A percentile compares a stretch with the other conserved stretches of the same genome.
Evolutionary conservation across 1,139 yeast species (phyloP).

Genomic region (Yamadazyma sp.): DNA sequence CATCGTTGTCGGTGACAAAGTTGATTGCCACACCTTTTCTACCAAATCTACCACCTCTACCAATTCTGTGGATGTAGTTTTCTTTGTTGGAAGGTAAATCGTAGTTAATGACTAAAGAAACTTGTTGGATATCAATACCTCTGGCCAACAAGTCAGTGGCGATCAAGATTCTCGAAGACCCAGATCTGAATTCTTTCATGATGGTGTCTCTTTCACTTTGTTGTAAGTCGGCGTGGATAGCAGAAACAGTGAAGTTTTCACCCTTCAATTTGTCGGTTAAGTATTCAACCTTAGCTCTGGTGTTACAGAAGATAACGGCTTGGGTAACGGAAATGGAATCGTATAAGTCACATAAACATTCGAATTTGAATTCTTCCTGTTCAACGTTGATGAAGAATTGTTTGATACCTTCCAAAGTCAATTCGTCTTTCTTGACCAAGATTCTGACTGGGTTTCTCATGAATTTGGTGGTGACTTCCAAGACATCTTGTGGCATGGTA

Average conservation of each 20-base stretch:
- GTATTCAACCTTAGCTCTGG: slow-evolving; percentile 95
- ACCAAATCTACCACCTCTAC: slow-evolving; percentile 99
- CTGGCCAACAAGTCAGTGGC: slow-evolving; percentile 98
- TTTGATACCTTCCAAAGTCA: slow-evolving; percentile 97
- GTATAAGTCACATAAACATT: slow-evolving; percentile 94
- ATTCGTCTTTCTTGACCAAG: slow-evolving; percentile 96
- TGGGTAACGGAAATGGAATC: slow-evolving; percentile 98
- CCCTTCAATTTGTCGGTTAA: slow-evolving; percentile 84
- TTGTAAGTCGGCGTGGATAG: slow-evolving; percentile 97
- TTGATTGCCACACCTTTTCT: slow-evolving; percentile 99
- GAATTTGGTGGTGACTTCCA: slow-evolving; percentile 94
- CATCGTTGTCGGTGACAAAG: slow-evolving; percentile 90
- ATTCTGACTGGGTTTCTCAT: slow-evolving; percentile 97
- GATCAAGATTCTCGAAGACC: slow-evolving; percentile 95
- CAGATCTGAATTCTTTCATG: slow-evolving; percentile 98
- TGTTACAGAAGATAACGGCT: slow-evolving; percentile 99
- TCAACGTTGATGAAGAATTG: slow-evolving; percentile 96
- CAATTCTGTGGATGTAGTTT: slow-evolving; percentile 98
- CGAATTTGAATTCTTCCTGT: slow-evolving; percentile 89
- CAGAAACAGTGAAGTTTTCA: slow-evolving; percentile 90
- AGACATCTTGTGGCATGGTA: slow-evolving; percentile 96
- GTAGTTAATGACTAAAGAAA: slow-evolving; percentile 95
- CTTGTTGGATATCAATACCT: slow-evolving; percentile 99
- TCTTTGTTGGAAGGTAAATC: slow-evolving; percentile 97
- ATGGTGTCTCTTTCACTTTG: slow-evolving; percentile 97